phyloP scores from a whole-genome alignment of 2,329 filamentous ascomycete species.

The Trichoderma koningiopsis region DNA sequence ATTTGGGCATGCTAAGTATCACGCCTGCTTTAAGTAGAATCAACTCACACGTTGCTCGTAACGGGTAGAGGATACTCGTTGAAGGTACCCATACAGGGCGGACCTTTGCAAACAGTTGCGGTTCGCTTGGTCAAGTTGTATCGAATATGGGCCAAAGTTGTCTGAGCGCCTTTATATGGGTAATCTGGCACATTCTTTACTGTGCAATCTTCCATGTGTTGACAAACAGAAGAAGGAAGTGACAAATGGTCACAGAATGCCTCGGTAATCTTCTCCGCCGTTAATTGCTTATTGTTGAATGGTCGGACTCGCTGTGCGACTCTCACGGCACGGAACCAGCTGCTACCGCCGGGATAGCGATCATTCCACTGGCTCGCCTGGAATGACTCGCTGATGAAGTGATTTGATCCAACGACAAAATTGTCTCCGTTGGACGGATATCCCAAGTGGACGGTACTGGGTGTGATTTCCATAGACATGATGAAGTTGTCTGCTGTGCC shows the following conservation, averaged over 20 bases:
- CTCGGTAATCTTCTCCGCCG: neutral
- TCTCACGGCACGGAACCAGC: conserved; percentile 15
- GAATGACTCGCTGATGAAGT: conserved; percentile 22
- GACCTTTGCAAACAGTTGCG: conserved; percentile 25
- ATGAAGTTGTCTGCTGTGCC: conserved; percentile 12
- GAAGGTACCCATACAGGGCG: conserved; percentile 9
- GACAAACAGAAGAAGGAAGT: conserved; percentile 23
- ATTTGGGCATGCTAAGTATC: neutral
- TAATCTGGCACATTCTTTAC: conserved; percentile 23
- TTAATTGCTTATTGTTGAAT: neutral
- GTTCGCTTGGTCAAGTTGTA: conserved; percentile 26
- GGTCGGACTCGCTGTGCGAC: neutral
- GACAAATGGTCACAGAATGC: neutral
- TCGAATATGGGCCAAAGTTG: conserved; percentile 20
- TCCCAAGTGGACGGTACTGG: neutral
- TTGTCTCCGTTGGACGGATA: neutral
- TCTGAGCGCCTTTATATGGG: conserved; percentile 14
- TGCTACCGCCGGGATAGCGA: conserved; percentile 26
- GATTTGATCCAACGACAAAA: conserved; percentile 22
- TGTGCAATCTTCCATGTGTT: conserved; percentile 22
- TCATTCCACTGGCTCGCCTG: conserved; percentile 12
- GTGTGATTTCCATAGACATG: neutral
- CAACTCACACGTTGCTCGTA: neutral
- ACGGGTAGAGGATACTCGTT: neutral
- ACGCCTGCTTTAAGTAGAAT: neutral